A percentile compares a stretch with the other conserved stretches of the same genome.
phyloP scores from a whole-genome alignment of 208 protist genomes.

The Acanthamoeba royreba region DNA sequence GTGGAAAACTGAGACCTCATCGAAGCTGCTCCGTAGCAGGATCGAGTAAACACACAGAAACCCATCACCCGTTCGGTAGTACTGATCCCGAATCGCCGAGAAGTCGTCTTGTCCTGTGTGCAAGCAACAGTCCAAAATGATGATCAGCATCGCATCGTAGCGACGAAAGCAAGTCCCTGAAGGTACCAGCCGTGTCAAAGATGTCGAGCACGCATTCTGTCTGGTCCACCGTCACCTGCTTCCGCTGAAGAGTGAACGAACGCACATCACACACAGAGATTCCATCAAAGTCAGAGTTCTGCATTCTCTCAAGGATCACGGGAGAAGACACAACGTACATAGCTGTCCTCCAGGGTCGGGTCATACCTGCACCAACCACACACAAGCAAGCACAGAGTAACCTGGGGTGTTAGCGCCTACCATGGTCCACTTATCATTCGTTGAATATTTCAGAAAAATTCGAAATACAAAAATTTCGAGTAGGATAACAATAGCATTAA shows the following conservation, averaged over 20 bases:
- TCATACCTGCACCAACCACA: too few relatives aligned
- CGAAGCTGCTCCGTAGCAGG: constrained; percentile 73
- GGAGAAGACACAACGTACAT: too few relatives aligned
- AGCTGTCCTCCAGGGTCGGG: background rate
- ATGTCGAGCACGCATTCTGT: constrained; percentile 5
- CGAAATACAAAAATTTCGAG: too few relatives aligned
- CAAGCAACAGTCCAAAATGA: too few relatives aligned
- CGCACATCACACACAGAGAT: too few relatives aligned
- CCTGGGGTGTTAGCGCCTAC: too few relatives aligned
- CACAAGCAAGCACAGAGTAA: too few relatives aligned
- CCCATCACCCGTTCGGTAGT: background rate
- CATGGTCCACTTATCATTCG: too few relatives aligned
- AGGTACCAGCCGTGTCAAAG: background rate
- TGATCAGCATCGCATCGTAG: background rate
- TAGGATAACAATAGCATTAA: background rate
- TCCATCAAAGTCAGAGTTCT: too few relatives aligned
- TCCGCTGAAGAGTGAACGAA: background rate
- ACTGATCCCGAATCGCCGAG: constrained; percentile 54
- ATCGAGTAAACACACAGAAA: constrained; percentile 61
- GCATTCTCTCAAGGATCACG: too few relatives aligned
- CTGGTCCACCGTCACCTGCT: constrained; percentile 37
- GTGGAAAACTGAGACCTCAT: constrained; percentile 75
- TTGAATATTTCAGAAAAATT: too few relatives aligned
- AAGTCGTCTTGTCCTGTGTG: constrained; percentile 66
- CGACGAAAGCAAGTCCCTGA: background rate